Evolutionary conservation across 225 moss, liverwort and hornwort species (phyloP), one percentile per base, ranked within the genome.

Genomic region (Marchantia polymorpha): DNA sequence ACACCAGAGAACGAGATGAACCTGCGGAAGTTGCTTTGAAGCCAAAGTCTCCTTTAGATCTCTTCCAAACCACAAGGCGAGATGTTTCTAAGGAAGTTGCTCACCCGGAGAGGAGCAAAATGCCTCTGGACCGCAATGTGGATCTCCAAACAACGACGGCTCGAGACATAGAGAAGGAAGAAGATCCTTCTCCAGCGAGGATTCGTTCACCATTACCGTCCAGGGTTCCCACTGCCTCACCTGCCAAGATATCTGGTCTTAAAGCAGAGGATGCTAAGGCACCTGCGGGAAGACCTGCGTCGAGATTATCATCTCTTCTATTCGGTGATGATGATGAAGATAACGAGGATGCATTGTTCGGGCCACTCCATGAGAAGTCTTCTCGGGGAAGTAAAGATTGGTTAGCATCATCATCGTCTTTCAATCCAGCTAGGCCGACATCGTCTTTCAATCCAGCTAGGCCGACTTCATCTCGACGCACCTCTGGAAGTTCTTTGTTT

Each of bases 281-380:
- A 49, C 48, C 61, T 22, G 48, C 76, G 3, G 73, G 49, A 48
- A 81, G 30, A 16, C 19, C 80, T 15, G 53, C 59, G 15, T 82
- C 76, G 0, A 86, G 78, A 66, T 56, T 85, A 25, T 86, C 86
- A 17, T 77, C 88, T 25, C 90, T 90, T 27, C 82, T 88, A 3
- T 90, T 90, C 61, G 90, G 88, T 48, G 88, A 90, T 60, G 87
- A 87, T 61, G 88, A 90, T 69, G 86, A 88, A 8, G 84, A 84
- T 53, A 73, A 74, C 39, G 88, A 90, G 22, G 85, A 90, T 76
- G 78, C 77, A 22, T 77, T 90, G 79, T 90, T 90, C 77, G 90
- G 88, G 30, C 88, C 90, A n/a, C 80, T 90, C 47, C 84, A 83
- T 76, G 86, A 72, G 74, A 69, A 65, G 46, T 73, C 78, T 13